Percentiles rank a stretch among this genome's conserved stretches.
Evolutionary conservation across 192 early-diverging fungal species (phyloP).

Genomic region (Ambispora gerdemannii): DNA sequence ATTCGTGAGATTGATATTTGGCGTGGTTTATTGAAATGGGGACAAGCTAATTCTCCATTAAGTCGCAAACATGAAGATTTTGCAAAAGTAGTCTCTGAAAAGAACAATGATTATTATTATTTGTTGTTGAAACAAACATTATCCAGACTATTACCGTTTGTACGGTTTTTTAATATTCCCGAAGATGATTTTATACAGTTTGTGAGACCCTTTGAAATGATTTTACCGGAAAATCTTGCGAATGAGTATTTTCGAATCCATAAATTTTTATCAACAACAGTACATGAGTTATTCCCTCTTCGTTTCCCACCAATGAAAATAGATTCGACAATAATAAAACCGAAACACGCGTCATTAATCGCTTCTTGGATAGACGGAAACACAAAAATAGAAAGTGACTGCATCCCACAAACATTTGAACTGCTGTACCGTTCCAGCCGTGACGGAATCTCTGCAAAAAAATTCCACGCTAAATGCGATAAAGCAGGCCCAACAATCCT

Average conservation of each 20-base stretch:
- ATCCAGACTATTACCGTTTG: neutral
- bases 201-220: neutral
- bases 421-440: neutral
- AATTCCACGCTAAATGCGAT: neutral
- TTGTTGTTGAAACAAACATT: neutral
- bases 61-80: no score
- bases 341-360: neutral
- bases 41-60: neutral
- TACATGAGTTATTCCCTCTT: neutral
- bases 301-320: neutral
- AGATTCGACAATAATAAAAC: neutral
- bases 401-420: neutral
- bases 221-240: neutral
- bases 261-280: neutral
- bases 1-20: neutral
- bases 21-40: neutral
- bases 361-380: neutral
- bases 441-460: neutral
- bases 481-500: neutral
- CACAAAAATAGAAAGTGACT: neutral
- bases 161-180: neutral
- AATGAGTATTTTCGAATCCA: neutral
- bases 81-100: no score
- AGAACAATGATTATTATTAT: neutral
- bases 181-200: neutral